phyloP scores from a whole-genome alignment of 805 yeast genomes.

The Babjeviella inositovora region DNA sequence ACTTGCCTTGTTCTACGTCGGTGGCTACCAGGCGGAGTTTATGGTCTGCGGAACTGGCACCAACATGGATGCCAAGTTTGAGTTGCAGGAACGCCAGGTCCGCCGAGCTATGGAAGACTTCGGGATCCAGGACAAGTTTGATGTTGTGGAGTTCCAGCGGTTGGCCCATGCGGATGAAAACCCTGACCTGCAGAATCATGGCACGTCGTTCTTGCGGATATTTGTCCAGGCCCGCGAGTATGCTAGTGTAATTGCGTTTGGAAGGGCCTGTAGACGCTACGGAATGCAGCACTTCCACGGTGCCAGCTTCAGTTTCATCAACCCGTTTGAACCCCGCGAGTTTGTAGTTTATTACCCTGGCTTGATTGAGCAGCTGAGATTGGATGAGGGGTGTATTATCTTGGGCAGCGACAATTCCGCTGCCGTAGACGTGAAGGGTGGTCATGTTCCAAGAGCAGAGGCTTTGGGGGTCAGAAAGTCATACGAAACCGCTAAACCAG shows the following conservation, averaged over 20 bases:
- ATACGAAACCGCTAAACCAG: constrained; percentile 4
- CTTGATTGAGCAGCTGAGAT: constrained; percentile 3
- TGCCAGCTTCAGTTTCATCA: neutral
- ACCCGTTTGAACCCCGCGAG: neutral
- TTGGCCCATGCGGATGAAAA: constrained; percentile 2
- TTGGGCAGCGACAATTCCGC: no score
- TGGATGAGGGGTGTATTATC: constrained; percentile 4
- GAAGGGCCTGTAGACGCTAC: constrained; percentile 2
- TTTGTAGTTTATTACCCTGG: constrained; percentile 4
- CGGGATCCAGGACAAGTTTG: constrained; percentile 4
- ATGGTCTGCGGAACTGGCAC: constrained; percentile 5
- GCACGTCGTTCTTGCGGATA: constrained; percentile 4
- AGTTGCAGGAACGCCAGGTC: constrained; percentile 3
- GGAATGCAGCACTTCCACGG: constrained; percentile 4
- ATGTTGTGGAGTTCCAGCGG: constrained; percentile 3
- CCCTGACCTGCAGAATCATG: constrained; percentile 3
- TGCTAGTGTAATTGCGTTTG: constrained; percentile 1
- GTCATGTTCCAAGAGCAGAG: constrained; percentile 2
- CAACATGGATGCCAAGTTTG: constrained; percentile 3
- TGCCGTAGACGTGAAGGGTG: no score
- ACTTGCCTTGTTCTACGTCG: constrained; percentile 4
- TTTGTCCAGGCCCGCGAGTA: constrained; percentile 3
- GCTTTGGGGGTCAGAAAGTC: constrained; percentile 2
- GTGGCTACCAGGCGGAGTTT: constrained; percentile 5
- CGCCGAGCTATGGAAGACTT: constrained; percentile 2